These are phyloP conservation scores for Aspergillus carlsbadensis DNA, from an alignment of 495 filamentous ascomycete genomes.

Conservation along the genomic window DNA sequence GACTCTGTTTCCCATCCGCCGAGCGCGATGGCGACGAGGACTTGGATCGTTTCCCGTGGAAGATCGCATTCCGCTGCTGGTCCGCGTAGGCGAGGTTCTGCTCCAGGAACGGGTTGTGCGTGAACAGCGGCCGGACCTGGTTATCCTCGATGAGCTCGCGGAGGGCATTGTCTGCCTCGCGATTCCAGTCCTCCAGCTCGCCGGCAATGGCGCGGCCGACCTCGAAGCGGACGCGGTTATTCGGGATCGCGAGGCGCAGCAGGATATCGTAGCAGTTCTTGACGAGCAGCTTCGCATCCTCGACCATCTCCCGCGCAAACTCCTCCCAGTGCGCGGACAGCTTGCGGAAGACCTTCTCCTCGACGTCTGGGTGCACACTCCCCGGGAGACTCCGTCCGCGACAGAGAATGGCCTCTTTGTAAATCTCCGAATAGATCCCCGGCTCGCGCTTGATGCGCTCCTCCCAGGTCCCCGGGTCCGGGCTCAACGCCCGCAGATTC, in stretches of 20 bases:
- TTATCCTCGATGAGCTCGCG: constrained; percentile 3
- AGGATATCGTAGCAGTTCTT: constrained; percentile 4
- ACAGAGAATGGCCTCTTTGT: not conserved
- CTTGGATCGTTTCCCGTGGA: too few species aligned
- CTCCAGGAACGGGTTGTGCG: not conserved
- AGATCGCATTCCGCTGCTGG: too few species aligned
- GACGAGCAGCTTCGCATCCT: constrained; percentile 2
- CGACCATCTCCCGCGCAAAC: not conserved
- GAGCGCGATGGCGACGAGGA: too few species aligned
- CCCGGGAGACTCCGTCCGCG: constrained; percentile 3
- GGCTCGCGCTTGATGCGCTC: too few species aligned
- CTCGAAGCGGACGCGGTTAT: constrained; percentile 11
- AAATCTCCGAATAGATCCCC: constrained; percentile 1
- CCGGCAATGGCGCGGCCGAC: not conserved
- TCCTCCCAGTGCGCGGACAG: constrained; percentile 6
- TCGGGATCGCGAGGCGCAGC: constrained; percentile 7
- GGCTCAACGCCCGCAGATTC: too few species aligned
- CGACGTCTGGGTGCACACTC: constrained; percentile 9
- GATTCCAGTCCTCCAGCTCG: constrained; percentile 3
- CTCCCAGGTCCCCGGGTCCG: too few species aligned
- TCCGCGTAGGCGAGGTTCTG: too few species aligned
- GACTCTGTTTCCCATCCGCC: too few species aligned
- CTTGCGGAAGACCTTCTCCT: constrained; percentile 9
- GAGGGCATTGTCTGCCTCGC: constrained; percentile 3
- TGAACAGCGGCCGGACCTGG: not conserved